Conservation (phyloP, 768 basidiomycete genomes). For the Termitomyces sp. region DNA sequence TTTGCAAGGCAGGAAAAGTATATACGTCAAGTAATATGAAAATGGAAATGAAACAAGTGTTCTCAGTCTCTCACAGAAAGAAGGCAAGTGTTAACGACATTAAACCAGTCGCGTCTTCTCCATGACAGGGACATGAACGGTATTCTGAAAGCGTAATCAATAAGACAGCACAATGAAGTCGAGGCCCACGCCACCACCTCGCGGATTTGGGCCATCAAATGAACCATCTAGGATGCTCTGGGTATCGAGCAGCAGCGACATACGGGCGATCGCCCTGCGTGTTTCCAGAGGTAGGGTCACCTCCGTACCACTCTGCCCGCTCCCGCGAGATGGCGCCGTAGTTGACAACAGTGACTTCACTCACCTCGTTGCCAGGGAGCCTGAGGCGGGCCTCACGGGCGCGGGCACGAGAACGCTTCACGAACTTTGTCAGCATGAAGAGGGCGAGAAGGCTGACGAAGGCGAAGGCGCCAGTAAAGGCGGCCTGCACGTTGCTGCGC, state of each 20-base stretch:
- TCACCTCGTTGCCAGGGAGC: conserved; percentile 45
- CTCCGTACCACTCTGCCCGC: neutral
- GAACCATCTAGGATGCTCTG: conserved; percentile 30
- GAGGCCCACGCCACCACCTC: conserved; percentile 9
- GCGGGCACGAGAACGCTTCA: conserved; percentile 34
- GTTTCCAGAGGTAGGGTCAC: neutral
- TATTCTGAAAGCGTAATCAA: conserved; percentile 3
- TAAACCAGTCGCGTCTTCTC: conserved; percentile 6
- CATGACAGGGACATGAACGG: conserved; percentile 9
- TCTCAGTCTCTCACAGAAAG: no score
- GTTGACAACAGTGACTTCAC: conserved; percentile 26
- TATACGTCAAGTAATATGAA: no score
- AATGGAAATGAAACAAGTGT: no score
- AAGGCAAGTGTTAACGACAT: no score
- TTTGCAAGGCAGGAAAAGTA: no score
- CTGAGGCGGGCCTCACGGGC: conserved; percentile 31
- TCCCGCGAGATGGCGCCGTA: conserved; percentile 30
- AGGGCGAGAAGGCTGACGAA: conserved; percentile 33
- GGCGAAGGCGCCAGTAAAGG: conserved; percentile 30
- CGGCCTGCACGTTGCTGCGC: conserved; percentile 20
- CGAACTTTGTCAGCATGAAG: conserved; percentile 29
- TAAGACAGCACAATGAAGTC: neutral
- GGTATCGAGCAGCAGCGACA: conserved; percentile 17
- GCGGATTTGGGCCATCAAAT: neutral
- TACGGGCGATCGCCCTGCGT: neutral